Evolutionary conservation across 176 grass and related monocot genomes (phyloP).

Genomic region (Panicum miliaceum): DNA sequence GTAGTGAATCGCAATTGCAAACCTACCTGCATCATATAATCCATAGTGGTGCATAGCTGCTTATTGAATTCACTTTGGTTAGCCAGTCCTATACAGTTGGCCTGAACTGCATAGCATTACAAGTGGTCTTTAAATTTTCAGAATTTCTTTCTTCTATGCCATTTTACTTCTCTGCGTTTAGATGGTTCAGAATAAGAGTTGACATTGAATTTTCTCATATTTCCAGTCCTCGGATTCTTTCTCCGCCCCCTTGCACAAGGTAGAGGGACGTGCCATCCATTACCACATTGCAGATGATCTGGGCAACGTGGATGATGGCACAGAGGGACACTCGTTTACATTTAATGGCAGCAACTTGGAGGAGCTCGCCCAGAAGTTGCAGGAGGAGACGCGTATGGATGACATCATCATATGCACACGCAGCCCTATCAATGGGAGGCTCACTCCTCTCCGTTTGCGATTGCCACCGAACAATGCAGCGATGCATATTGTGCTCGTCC

Average conservation of each 20-base stretch:
- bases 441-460: slow-evolving; percentile 67
- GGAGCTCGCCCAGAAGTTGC: slow-evolving; percentile 68
- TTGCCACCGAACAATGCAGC: slow-evolving; percentile 82
- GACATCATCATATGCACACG: slow-evolving; percentile 73
- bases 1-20: background rate
- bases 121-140: background rate
- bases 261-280: slow-evolving; percentile 72
- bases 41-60: background rate
- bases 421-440: slow-evolving; percentile 68
- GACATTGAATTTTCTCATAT: slow-evolving; percentile 23
- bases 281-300: slow-evolving; percentile 72
- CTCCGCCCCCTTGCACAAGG: slow-evolving; percentile 56
- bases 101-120: background rate
- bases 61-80: background rate
- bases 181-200: background rate
- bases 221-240: slow-evolving; percentile 67
- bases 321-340: slow-evolving; percentile 48
- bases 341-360: slow-evolving; percentile 75
- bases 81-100: background rate
- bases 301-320: slow-evolving; percentile 64
- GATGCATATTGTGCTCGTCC: slow-evolving; percentile 73
- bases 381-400: slow-evolving; percentile 61
- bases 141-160: background rate
- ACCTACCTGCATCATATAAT: background rate
- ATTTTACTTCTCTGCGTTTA: background rate